Conservation (phyloP, 2,329 filamentous ascomycete species). For the Penicillium sp. region DNA sequence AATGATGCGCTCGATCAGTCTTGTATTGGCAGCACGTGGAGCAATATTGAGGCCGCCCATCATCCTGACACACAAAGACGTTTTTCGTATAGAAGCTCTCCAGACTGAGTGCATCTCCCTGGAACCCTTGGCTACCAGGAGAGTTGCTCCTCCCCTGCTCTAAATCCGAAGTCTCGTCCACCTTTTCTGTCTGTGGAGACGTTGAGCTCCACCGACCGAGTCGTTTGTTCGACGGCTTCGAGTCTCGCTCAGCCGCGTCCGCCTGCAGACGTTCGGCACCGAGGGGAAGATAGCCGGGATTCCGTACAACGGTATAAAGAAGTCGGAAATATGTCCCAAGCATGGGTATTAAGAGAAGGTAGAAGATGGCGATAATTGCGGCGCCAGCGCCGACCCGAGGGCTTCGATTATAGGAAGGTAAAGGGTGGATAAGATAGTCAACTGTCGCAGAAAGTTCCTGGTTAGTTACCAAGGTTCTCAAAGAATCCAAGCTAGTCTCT, state of each 20-base stretch:
- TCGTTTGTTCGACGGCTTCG: conserved; percentile 18
- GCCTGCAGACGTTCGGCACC: conserved; percentile 46
- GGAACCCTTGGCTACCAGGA: conserved; percentile 26
- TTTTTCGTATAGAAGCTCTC: conserved; percentile 80
- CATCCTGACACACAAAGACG: conserved; percentile 77
- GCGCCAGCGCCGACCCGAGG: conserved; percentile 61
- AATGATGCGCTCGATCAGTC: conserved; percentile 84
- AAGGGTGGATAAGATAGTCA: conserved; percentile 65
- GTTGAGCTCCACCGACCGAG: conserved; percentile 25
- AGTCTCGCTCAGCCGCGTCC: conserved; percentile 20
- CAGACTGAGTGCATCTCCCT: conserved; percentile 65
- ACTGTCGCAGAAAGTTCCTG: conserved; percentile 50
- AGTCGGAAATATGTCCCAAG: conserved; percentile 70
- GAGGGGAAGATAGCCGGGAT: conserved; percentile 74
- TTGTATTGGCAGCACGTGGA: conserved; percentile 83
- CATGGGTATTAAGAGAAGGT: conserved; percentile 68
- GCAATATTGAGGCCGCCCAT: conserved; percentile 87
- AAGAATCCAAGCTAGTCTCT: neutral
- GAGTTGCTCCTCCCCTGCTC: conserved; percentile 28
- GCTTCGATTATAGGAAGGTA: conserved; percentile 38
- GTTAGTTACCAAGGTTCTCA: neutral
- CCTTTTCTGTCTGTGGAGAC: conserved; percentile 25
- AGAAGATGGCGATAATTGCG: conserved; percentile 71
- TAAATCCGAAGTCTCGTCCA: conserved; percentile 24
- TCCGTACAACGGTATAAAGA: conserved; percentile 64